A percentile compares a stretch with the other conserved stretches of the same genome.
Conservation (phyloP, 225 moss, liverwort and hornwort species). For the Ulota crispa region DNA sequence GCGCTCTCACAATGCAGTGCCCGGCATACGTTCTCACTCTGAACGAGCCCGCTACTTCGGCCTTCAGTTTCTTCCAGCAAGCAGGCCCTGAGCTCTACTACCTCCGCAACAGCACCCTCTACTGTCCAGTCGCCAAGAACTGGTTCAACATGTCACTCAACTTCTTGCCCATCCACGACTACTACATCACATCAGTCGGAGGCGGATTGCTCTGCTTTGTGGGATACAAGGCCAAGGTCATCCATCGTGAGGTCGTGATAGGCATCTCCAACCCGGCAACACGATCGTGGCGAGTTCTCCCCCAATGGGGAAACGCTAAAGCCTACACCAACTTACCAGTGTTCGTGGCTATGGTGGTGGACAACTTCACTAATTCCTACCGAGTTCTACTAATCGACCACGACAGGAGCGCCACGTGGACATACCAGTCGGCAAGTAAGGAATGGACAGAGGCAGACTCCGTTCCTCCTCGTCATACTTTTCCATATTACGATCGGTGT, state of each 20-base stretch:
- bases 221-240: slow-evolving; percentile 24
- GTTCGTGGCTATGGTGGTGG: slow-evolving; percentile 45
- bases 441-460: slow-evolving; percentile 26
- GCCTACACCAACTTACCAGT: slow-evolving; percentile 16
- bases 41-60: slow-evolving; percentile 30
- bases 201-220: slow-evolving; percentile 42
- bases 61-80: slow-evolving; percentile 36
- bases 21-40: slow-evolving; percentile 32
- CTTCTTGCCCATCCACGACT: slow-evolving; percentile 28
- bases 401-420: slow-evolving; percentile 24
- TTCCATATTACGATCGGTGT: slow-evolving; percentile 38
- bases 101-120: slow-evolving; percentile 30
- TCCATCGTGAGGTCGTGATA: slow-evolving; percentile 30
- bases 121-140: slow-evolving; percentile 29
- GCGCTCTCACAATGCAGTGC: slow-evolving; percentile 20
- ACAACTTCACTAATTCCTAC: slow-evolving; percentile 1
- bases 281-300: slow-evolving; percentile 22
- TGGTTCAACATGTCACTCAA: slow-evolving; percentile 41
- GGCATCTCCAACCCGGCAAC: slow-evolving; percentile 44
- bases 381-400: slow-evolving; percentile 29
- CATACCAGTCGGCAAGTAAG: slow-evolving; percentile 13
- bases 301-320: neutral
- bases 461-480: slow-evolving; percentile 31
- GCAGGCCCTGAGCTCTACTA: slow-evolving; percentile 35
- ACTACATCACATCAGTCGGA: slow-evolving; percentile 38